Base-by-base conservation (phyloP, 129 eudicot genomes). In the Silybum marianum region DNA sequence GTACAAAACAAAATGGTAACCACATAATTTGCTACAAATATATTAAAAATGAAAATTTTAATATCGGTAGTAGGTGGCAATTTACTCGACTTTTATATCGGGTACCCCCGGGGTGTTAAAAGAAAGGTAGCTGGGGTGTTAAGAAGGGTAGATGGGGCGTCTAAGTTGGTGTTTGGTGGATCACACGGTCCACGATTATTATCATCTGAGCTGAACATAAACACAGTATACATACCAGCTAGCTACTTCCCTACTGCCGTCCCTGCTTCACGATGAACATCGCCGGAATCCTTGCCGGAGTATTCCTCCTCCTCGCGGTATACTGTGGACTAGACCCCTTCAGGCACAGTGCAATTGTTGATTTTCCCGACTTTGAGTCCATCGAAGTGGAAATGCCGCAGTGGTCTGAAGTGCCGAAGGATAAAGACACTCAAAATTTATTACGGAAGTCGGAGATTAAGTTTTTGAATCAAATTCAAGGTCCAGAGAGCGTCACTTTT, bases 401-500 rank as follows among this genome's bases (percentile, higher is more conserved):
- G 8, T 90, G 89, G 96, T 78, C 92, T 9, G 76, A 83, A 23
- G 76, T 95, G 14, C 97, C 97, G 0, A 69, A 58, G 28, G 89
- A 79, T 18, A 90, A 84, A 54, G 97, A 95, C 81, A 4, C 69
- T 0, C 68, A 89, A 0, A 88, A 95, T 25, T 68, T 89, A 80
- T 86, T 95, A 13, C 91, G 89, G 73, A 95, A 82, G 36, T 85
- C 98, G 78, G 97, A 95, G 48, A 89, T 90, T 21, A 87, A 72
- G 89, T 90, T 90, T 48, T 18, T 87, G 89, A 86, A 91, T 63
- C 86, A 95, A 65, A 82, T 95, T 14, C 97, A 95, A 69, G 98
- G 98, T 5, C 98, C 98, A 11, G 97, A 95, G 58, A 95, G 98
- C 77, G 58, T 95, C 72, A 93, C 93, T 0, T 95, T 95, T 76